Conservation (phyloP, 352 stramenopile genomes). For the Aphanomyces euteiches region DNA sequence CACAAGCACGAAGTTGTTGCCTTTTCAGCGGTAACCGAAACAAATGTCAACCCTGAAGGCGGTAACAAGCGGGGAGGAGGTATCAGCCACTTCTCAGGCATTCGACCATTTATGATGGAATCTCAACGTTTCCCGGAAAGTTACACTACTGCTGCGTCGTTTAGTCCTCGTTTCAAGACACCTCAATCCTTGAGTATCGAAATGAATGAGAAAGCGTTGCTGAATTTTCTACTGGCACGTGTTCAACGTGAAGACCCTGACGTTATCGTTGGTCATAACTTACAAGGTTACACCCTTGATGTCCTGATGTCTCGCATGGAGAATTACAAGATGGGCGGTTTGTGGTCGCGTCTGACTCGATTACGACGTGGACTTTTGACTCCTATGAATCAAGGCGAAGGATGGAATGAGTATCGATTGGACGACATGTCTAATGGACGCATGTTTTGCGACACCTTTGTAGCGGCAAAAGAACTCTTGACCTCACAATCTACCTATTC, state of each 20-base stretch:
- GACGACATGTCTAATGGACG: slow-evolving; percentile 90
- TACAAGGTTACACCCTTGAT: slow-evolving; percentile 97
- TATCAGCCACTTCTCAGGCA: slow-evolving; percentile 77
- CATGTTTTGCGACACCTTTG: slow-evolving; percentile 97
- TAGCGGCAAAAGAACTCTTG: slow-evolving; percentile 96
- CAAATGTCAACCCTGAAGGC: slow-evolving; percentile 65
- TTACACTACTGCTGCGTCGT: slow-evolving; percentile 50
- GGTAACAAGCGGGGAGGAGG: slow-evolving; percentile 34
- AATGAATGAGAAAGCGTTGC: slow-evolving; percentile 79
- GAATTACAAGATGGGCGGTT: slow-evolving; percentile 84
- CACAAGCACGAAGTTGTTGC: slow-evolving; percentile 95
- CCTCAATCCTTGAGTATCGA: slow-evolving; percentile 61
- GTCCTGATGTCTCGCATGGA: slow-evolving; percentile 95
- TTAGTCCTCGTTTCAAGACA: slow-evolving; percentile 52
- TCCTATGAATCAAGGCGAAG: slow-evolving; percentile 77
- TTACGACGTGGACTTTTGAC: slow-evolving; percentile 69
- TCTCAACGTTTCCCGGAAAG: slow-evolving; percentile 48
- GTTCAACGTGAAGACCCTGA: slow-evolving; percentile 97
- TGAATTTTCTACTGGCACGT: slow-evolving; percentile 85
- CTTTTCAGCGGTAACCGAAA: slow-evolving; percentile 75
- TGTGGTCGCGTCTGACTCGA: slow-evolving; percentile 82
- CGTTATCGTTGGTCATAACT: slow-evolving; percentile 98
- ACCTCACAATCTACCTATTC: slow-evolving; percentile 97
- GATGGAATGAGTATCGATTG: slow-evolving; percentile 86
- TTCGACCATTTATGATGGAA: slow-evolving; percentile 69